phyloP scores from a whole-genome alignment of 768 basidiomycete species.

The Brasilioporus rufonigricans region DNA sequence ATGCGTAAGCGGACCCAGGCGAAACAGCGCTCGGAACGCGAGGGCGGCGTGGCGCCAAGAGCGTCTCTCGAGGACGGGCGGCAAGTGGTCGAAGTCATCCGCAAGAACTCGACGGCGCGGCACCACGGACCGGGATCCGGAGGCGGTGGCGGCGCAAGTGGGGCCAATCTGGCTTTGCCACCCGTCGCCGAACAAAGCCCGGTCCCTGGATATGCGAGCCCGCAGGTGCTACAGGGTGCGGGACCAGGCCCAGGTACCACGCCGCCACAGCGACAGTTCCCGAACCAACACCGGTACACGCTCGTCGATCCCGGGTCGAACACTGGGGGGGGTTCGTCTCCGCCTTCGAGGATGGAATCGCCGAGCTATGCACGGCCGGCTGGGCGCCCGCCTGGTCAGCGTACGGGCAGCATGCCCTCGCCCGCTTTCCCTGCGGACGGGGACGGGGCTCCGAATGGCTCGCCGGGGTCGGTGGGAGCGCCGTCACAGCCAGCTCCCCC shows the following conservation, averaged over 20 bases:
- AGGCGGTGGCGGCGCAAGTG: background rate
- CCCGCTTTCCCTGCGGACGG: conserved; percentile 6
- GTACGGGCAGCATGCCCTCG: conserved; percentile 19
- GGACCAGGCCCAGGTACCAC: no score
- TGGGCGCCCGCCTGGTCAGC: conserved; percentile 34
- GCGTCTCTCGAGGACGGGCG: conserved; percentile 34
- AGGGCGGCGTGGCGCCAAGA: conserved; percentile 6
- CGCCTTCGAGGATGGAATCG: conserved; percentile 17
- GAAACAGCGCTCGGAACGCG: conserved; percentile 48
- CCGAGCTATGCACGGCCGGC: conserved; percentile 29
- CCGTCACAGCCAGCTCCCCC: background rate
- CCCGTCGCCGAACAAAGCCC: background rate
- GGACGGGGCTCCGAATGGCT: background rate
- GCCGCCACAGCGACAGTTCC: no score
- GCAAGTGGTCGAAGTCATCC: conserved; percentile 52
- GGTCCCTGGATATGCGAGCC: no score
- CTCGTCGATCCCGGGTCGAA: conserved; percentile 44
- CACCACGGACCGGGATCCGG: conserved; percentile 3
- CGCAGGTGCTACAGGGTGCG: no score
- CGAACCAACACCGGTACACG: conserved; percentile 45
- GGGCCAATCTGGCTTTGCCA: background rate
- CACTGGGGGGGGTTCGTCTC: conserved; percentile 7
- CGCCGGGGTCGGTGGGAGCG: no score
- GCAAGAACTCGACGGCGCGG: conserved; percentile 45
- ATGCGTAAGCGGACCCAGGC: conserved; percentile 80